Conservation (phyloP, 2,329 filamentous ascomycete species). For the Aspergillus spinulosporus region DNA sequence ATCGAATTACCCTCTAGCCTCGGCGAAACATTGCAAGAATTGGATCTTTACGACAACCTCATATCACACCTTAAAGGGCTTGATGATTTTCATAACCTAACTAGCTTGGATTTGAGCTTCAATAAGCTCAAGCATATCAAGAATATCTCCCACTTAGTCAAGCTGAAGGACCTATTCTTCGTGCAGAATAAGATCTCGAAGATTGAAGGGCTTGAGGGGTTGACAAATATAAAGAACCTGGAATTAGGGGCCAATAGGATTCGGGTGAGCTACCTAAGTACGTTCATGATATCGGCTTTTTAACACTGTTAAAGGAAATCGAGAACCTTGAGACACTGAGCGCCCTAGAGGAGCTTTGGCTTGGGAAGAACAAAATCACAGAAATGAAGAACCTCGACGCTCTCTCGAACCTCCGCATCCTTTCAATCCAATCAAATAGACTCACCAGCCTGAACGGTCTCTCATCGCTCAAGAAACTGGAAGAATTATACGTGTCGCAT, state of each 20-base stretch:
- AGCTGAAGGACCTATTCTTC: conserved; percentile 82
- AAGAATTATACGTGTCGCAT: conserved; percentile 95
- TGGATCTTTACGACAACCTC: conserved; percentile 96
- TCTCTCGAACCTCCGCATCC: conserved; percentile 76
- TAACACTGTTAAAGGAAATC: conserved; percentile 69
- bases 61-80: conserved; percentile 84
- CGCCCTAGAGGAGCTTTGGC: conserved; percentile 84
- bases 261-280: conserved; percentile 48
- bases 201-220: conserved; percentile 79
- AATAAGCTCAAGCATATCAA: conserved; percentile 99
- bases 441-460: conserved; percentile 77
- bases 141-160: conserved; percentile 72
- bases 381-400: conserved; percentile 73
- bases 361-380: conserved; percentile 95
- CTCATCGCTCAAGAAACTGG: conserved; percentile 69
- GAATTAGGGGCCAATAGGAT: conserved; percentile 93
- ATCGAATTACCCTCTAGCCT: conserved; percentile 73
- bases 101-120: conserved; percentile 85
- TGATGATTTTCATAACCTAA: conserved; percentile 73
- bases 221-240: conserved; percentile 75
- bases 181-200: conserved; percentile 90
- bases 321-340: conserved; percentile 76
- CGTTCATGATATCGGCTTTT: background rate
- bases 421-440: conserved; percentile 94
- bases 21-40: conserved; percentile 69